Percentiles rank a stretch among this genome's conserved stretches.
These are phyloP conservation scores for Hyaloscypha hepaticicola DNA, from an alignment of 495 filamentous ascomycete genomes.

Conservation along the genomic window DNA sequence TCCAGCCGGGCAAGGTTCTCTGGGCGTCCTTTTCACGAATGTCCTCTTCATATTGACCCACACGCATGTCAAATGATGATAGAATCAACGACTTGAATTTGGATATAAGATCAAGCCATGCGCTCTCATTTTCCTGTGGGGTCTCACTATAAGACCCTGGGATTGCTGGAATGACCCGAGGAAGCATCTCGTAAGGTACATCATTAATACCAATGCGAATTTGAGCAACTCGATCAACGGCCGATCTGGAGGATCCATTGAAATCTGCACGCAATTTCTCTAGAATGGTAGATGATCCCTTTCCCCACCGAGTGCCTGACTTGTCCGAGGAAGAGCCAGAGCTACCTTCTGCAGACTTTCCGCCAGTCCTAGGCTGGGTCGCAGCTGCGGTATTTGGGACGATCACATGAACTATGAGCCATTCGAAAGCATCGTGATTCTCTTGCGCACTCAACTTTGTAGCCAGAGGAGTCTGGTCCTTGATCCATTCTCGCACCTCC, in stretches of 20 bases:
- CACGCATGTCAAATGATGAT: conserved; percentile 84
- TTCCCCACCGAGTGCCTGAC: conserved; percentile 67
- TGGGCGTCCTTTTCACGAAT: conserved; percentile 92
- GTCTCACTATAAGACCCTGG: conserved; percentile 61
- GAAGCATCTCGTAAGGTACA: conserved; percentile 55
- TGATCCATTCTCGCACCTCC: conserved; percentile 87
- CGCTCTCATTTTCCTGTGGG: conserved; percentile 65
- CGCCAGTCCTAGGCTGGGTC: conserved; percentile 58
- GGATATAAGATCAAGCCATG: conserved; percentile 77
- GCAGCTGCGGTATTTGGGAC: conserved; percentile 76
- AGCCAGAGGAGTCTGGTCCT: conserved; percentile 59
- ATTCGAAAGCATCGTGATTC: conserved; percentile 97
- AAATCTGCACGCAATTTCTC: conserved; percentile 93
- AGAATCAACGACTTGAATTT: conserved; percentile 89
- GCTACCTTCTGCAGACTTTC: conserved; percentile 39
- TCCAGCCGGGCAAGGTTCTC: conserved; percentile 89
- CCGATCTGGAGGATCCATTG: conserved; percentile 77
- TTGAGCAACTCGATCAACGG: conserved; percentile 79
- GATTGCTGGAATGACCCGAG: conserved; percentile 54
- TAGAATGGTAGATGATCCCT: conserved; percentile 73
- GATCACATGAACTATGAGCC: conserved; percentile 90
- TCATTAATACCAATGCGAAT: conserved; percentile 70
- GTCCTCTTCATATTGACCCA: conserved; percentile 94
- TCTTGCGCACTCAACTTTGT: conserved; percentile 47
- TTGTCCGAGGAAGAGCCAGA: conserved; percentile 42